Evolutionary conservation across 495 filamentous ascomycete genomes (phyloP), one percentile per base, ranked within the genome.

Genomic region (Penicillium paradoxum): DNA sequence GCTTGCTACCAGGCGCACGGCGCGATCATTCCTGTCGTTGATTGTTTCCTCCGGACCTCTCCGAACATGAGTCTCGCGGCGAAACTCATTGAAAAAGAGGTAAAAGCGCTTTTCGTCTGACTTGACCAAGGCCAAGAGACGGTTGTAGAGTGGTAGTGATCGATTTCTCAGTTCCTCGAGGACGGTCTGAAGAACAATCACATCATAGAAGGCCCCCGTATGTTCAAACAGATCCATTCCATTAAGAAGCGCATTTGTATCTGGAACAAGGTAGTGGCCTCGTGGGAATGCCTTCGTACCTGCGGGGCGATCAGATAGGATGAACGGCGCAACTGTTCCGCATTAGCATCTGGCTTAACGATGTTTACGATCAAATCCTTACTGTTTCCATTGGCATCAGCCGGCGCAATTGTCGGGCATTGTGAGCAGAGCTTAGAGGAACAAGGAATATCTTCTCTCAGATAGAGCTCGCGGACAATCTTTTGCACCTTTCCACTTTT

Each of bases 41-140:
- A 97, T 95, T 6, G 84, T 86, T 73, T 98, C 93, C 19, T 88
- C 86, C 19, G 72, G 75, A 22, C 83, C 77, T 59, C 93, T 79
- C 15, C 79, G 70, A 45, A 96, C 80, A 64, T 96, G 85, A 7
- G 93, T 98, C 71, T 98, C 93, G 37, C 87, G 75, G 36, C 93
- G 83, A 64, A 98, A 98, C 52, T 98, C 93, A 69, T 98, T 98
- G 79, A 97, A 97, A 71, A 98, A 98, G 40, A 98, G 88, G 67
- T 96, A 97, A 64, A 95, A 97, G 13, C 91, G 83, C 72, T 97
- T 97, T 32, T 95, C 91, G 61, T 95, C 89, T 59, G 90, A 96
- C 66, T 88, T 95, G 25, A 91, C 95, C 60, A 98, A 73, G 17
- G 84, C 80, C 45, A 97, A 82, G 15, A 97, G 77, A 34, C 93